Base-by-base conservation (phyloP, 2,329 filamentous ascomycete genomes). In the Trichoderma pleuroti region DNA sequence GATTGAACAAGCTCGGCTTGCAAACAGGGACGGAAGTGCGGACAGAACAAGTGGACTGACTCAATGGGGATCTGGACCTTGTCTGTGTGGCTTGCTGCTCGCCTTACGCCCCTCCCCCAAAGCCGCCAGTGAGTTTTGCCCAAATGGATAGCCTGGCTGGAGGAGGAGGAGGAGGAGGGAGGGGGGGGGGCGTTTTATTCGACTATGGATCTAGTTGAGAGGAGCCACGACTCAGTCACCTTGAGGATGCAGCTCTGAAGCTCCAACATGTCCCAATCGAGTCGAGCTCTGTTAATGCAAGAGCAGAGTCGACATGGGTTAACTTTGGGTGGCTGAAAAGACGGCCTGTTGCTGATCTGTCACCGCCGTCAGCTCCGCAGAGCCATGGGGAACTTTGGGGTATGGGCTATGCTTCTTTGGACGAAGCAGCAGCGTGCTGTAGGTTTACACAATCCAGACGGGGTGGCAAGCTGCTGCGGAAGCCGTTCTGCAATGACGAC, bases 331-430 rank as follows among this genome's bases (percentile, higher is more conserved):
- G 69, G 69, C 69, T 71, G 56, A 68, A 54, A 62, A 68, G 65
- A 62, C 34, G 57, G 70, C 56, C 46, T 68, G 65, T 32, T 24
- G 70, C 70, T 65, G 59, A 71, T 59, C 65, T 69, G 70, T 71
- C 57, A 63, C 70, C 59, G 65, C 56, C 57, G 65, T 65, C 64
- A 49, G 56, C 70, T 68, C 64, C 70, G 64, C 42, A 59, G 36
- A 65, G 61, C 61, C 10, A 69, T 52, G 57, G 66, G 42, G 56
- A 54, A 56, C 39, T 67, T 42, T 67, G 32, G 46, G 49, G 54
- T 60, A 26, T 49, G 66, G 21, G 56, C 56, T 63, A 63, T 69
- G 57, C 67, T 63, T 68, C 14, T 61, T 68, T 61, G 18, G 65
- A 68, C 28, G 36, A 57, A 32, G 30, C 26, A 42, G 30, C 21